Conservation (phyloP, 2,329 filamentous ascomycete genomes). For the Cucurbitaria berberidis region DNA sequence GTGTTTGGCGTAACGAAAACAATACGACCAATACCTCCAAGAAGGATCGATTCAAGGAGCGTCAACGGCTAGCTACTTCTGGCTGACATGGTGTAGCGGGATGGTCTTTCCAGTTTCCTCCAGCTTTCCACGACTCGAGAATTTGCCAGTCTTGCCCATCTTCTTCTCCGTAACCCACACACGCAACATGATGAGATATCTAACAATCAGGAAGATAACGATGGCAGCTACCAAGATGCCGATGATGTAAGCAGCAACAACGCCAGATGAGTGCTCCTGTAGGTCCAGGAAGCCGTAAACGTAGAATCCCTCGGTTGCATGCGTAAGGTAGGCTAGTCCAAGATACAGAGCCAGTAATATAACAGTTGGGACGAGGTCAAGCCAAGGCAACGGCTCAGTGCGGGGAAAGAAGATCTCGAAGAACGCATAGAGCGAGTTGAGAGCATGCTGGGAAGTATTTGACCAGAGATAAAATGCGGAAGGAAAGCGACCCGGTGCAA, state of each 20-base stretch:
- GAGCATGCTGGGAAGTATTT: conserved; percentile 74
- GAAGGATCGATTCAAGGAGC: background rate
- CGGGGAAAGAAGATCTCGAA: conserved; percentile 75
- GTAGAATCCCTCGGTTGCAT: conserved; percentile 73
- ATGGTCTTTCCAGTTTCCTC: conserved; percentile 26
- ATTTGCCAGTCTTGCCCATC: conserved; percentile 49
- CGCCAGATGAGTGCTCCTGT: conserved; percentile 54
- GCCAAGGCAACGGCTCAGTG: conserved; percentile 66
- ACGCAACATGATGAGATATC: conserved; percentile 48
- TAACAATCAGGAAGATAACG: conserved; percentile 51
- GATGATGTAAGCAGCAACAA: conserved; percentile 70
- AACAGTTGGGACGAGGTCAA: conserved; percentile 72
- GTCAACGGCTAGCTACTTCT: conserved; percentile 17
- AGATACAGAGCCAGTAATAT: conserved; percentile 76
- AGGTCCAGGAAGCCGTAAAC: conserved; percentile 78
- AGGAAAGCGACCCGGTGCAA: conserved; percentile 43
- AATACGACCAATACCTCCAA: background rate
- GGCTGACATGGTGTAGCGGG: conserved; percentile 24
- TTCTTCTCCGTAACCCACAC: conserved; percentile 54
- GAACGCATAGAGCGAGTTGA: conserved; percentile 77
- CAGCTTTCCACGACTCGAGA: conserved; percentile 17
- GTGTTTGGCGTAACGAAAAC: conserved; percentile 8
- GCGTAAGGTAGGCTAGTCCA: conserved; percentile 74
- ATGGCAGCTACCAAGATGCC: conserved; percentile 50
- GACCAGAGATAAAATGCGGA: conserved; percentile 54